Base-by-base conservation (phyloP, 2,329 filamentous ascomycete species). In the Diaporthe humulicola region DNA sequence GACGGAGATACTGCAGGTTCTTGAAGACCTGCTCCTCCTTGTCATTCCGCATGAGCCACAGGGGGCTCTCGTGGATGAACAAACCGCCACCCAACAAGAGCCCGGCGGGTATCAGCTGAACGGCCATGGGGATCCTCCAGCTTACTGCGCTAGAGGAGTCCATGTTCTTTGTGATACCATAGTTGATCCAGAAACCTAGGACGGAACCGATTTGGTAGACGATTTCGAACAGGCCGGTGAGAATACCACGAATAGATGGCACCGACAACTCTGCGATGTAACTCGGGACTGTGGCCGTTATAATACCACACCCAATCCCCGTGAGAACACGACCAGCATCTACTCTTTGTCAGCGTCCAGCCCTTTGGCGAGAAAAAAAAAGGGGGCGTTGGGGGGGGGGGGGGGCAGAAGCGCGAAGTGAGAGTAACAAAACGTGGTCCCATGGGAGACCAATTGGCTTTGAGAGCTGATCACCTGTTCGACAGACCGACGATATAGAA, bases 261-360 rank as follows among this genome's bases (percentile, higher is more conserved):
- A 90, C 86, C 0, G 91, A 90, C 71, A 90, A 88, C 79, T 93
- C 91, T 14, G 90, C 89, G 74, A 92, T 90, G 79, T 93, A 93
- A 45, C 90, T 87, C 4, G 91, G 91, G 3, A 93, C 89, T 8
- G 88, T 89, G 79, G 89, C 90, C 12, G 87, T 88, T 79, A 90
- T 85, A 54, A 89, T 81, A n/a, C 89, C 90, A 60, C 90, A 87
- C 28, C 88, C 90, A 79, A 89, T 86, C 1, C 90, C 90, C 2
- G 88, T 90, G 45, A 91, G 83, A 76, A 89, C 88, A 15, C 91
- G 88, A 0, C 91, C 73, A 86, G 86, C 79, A 87, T 91, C 90
- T 92, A 28, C 14, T 25, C 90, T 14, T 83, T 82, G n/a, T 90
- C 81, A 71, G 88, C 85, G 83, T 19, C 88, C 48, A 28, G 25